Evolutionary conservation across 2,329 filamentous ascomycete genomes (phyloP), one percentile per base, ranked within the genome.

Genomic region (Diaporthe sp.): DNA sequence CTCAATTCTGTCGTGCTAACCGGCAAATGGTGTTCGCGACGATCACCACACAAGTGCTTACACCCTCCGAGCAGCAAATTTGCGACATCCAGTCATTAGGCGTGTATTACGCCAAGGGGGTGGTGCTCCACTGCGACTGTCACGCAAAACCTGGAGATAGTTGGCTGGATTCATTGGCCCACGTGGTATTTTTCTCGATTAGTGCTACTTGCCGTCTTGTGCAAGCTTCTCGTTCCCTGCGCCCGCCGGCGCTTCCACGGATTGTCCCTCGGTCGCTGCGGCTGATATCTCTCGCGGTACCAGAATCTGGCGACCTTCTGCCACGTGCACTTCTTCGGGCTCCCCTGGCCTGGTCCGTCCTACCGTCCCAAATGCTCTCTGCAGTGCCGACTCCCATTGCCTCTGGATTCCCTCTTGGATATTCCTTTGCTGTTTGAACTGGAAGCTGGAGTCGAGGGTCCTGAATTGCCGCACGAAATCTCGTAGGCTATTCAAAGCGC

Each of bases 401-500:
- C 73, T 49, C 34, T 75, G 67, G 8, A 75, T 72, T 25, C 73
- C 71, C 20, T 57, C 57, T 13, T 75, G 73, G 3, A 72, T 12
- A 37, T 71, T 71, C 22, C 22, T 61, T 31, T 72, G 55, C 68
- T 75, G 57, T 49, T 72, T 65, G 3, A 51, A 34, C 7, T 57
- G 57, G n/a, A 72, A 57, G 8, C 22, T 34, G 17, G 67, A 57
- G 28, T 75, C 73, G 3, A 53, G 37, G 22, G 25, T 42, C 49
- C 73, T 60, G 4, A 72, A 65, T 2, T 72, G 73, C 28, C 61
- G 73, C 28, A 75, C 60, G 22, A 72, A 65, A 10, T 72, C 57
- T 55, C 73, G 73, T 6, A 86, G 82, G 17, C 82, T 83, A 39
- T 89, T 84, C 13, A 92, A 82, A 55, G 92, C 87, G 22, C 88